These are phyloP conservation scores for Dalbergia cochinchinensis DNA, from an alignment of 306 rosid genomes.

Conservation along the genomic window DNA sequence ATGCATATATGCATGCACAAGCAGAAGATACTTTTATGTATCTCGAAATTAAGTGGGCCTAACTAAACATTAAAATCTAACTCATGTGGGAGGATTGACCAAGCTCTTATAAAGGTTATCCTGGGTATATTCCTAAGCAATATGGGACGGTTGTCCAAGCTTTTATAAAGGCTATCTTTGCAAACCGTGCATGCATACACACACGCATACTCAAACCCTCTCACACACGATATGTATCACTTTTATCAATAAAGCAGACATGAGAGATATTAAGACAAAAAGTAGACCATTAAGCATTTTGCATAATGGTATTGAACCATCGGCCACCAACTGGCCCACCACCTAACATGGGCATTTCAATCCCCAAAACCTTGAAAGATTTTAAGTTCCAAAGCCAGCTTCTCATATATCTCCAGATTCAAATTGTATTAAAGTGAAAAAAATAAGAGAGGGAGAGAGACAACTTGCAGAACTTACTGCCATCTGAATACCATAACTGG, in stretches of 20 bases:
- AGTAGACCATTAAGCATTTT: neutral
- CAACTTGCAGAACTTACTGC: constrained; percentile 72
- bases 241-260: too few relatives aligned
- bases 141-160: too few relatives aligned
- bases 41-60: neutral
- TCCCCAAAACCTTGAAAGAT: neutral
- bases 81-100: too few relatives aligned
- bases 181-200: too few relatives aligned
- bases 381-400: constrained; percentile 23
- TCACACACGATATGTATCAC: too few relatives aligned
- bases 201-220: too few relatives aligned
- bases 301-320: constrained; percentile 6
- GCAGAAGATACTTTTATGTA: neutral
- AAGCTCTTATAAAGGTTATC: too few relatives aligned
- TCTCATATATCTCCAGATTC: constrained; percentile 18
- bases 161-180: too few relatives aligned
- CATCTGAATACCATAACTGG: constrained; percentile 94
- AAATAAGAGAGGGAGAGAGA: neutral
- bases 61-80: too few relatives aligned
- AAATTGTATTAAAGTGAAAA: neutral
- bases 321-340: neutral
- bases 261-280: neutral
- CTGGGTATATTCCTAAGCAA: too few relatives aligned
- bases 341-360: neutral
- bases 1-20: constrained; percentile 14